Percentiles rank a stretch among this genome's conserved stretches.
phyloP scores from a whole-genome alignment of 352 stramenopile species.

The Proteromonas lacertae region DNA sequence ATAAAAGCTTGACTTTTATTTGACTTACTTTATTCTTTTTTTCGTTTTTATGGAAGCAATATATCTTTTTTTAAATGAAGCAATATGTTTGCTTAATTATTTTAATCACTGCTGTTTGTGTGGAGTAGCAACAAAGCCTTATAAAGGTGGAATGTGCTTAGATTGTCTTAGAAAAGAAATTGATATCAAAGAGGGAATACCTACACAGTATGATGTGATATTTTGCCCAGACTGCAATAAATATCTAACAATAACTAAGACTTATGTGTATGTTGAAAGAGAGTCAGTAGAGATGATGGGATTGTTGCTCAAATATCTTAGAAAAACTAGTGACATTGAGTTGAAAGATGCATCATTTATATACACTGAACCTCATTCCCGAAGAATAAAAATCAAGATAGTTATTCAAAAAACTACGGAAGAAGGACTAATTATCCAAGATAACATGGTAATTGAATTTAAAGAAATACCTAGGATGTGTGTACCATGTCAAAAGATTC shows the following conservation, averaged over 20 bases:
- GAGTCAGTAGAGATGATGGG: conserved; percentile 89
- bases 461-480: conserved; percentile 97
- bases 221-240: conserved; percentile 73
- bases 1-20: no score
- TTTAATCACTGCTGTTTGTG: conserved; percentile 91
- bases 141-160: conserved; percentile 89
- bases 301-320: conserved; percentile 90
- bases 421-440: conserved; percentile 81
- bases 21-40: no score
- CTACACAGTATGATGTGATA: conserved; percentile 79
- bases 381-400: no score
- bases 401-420: conserved; percentile 97
- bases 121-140: conserved; percentile 72
- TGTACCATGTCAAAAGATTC: conserved; percentile 79
- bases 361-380: conserved; percentile 95
- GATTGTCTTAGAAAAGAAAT: conserved; percentile 76
- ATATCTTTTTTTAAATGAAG: no score
- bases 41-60: no score
- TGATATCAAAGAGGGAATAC: conserved; percentile 92
- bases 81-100: no score
- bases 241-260: conserved; percentile 34
- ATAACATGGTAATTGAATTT: conserved; percentile 89
- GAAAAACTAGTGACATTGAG: conserved; percentile 46
- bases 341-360: conserved; percentile 94
- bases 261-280: conserved; percentile 70